Evolutionary conservation across 352 stramenopile genomes (phyloP).

Genomic region (Pythium sp.): DNA sequence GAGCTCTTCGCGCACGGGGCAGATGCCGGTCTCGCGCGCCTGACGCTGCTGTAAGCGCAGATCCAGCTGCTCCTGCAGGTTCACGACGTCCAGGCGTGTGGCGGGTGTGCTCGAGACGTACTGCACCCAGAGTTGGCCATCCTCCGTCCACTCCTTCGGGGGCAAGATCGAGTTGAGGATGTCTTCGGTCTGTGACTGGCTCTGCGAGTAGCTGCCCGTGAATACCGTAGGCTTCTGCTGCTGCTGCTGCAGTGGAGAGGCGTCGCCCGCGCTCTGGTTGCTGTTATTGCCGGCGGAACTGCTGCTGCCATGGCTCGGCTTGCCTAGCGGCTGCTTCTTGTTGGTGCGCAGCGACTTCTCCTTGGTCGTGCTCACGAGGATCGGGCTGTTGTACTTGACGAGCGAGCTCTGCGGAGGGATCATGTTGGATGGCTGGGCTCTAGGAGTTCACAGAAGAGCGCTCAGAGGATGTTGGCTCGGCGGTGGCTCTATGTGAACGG

Average conservation of each 20-base stretch:
- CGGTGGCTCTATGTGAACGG: background rate
- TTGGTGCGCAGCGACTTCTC: conserved; percentile 56
- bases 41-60: conserved; percentile 88
- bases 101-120: conserved; percentile 91
- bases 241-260: background rate
- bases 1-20: conserved; percentile 89
- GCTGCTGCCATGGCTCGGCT: conserved; percentile 18
- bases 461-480: no score
- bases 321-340: conserved; percentile 35
- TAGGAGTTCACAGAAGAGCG: background rate
- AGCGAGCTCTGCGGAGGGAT: conserved; percentile 85
- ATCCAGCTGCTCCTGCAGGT: conserved; percentile 90
- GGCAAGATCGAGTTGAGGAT: conserved; percentile 92
- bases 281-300: conserved; percentile 13
- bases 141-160: conserved; percentile 86
- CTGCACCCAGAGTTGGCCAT: conserved; percentile 91
- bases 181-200: conserved; percentile 79
- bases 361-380: conserved; percentile 88
- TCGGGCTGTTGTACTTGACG: conserved; percentile 91
- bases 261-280: conserved; percentile 14
- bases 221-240: conserved; percentile 53
- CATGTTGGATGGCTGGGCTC: conserved; percentile 31
- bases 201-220: conserved; percentile 56
- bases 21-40: conserved; percentile 92
- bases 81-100: conserved; percentile 91